Base-by-base conservation (phyloP, 176 grass and related monocot genomes). In the Stipa capillata region DNA sequence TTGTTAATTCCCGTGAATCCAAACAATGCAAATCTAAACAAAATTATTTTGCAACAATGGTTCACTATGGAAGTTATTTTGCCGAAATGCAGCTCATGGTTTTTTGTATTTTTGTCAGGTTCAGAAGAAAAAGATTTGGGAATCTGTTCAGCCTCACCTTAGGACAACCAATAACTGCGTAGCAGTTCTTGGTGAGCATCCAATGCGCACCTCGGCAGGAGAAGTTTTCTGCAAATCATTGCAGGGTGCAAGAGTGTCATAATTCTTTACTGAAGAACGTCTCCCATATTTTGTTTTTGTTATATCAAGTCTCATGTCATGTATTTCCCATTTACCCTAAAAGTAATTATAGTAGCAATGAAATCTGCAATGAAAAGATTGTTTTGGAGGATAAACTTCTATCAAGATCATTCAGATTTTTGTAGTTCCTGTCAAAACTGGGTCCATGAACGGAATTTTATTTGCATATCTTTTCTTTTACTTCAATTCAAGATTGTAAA, bases 41-140 rank as follows among this genome's bases (percentile, higher is more conserved):
- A 32, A 72, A 5, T 44, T 79, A 35, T 58, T 85, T 72, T 3
- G 5, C 15, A 78, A 35, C 55, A 73, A 29, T 43, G 32, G 25
- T 5, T 34, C 76, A n/a, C 21, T 58, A 71, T 15, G 35, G 18
- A 32, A 65, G 1, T 44, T 74, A 29, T 51, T 82, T 77, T 12
- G 25, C 20, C 66, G 35, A 52, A 73, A 24, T 28, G 18, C 55
- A 50, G 13, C 77, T 85, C 82, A 78, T 87, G 20, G 20, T 16
- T 43, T 52, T 13, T 71, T 74, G 1, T 58, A 56, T 28, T 69
- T 59, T 57, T 52, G 18, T 25, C 83, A 98, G 95, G 83, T 98
- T 23, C 95, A 98, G 85, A 97, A 98, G 89, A 94, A 98, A 67
- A 98, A 89, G 87, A 92, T 94, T 71, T 94, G 92, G 95, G 92